Evolutionary conservation across 176 grass and related monocot genomes (phyloP).

Genomic region (Cymbopogon citratus): DNA sequence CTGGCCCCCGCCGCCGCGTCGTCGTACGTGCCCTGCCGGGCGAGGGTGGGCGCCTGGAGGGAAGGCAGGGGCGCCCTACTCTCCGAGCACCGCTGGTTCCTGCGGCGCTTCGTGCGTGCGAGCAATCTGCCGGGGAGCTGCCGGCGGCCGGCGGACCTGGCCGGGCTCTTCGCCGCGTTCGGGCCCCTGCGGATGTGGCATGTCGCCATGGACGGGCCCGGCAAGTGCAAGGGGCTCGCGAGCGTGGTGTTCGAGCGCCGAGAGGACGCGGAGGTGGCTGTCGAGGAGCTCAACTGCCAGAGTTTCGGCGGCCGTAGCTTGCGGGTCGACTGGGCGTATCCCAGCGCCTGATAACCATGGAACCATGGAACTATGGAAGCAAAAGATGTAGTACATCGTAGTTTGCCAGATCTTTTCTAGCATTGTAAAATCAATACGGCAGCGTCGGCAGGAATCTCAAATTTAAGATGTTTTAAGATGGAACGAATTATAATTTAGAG

Average conservation of each 20-base stretch:
- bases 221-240: neutral
- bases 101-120: conserved; percentile 5
- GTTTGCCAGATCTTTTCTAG: no score
- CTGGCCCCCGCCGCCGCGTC: no score
- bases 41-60: neutral
- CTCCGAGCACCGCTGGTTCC: neutral
- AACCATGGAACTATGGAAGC: no score
- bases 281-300: neutral
- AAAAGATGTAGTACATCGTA: no score
- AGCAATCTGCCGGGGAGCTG: neutral
- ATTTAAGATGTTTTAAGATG: no score
- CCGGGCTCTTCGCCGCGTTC: neutral
- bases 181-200: neutral
- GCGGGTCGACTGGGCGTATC: no score
- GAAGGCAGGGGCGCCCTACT: neutral
- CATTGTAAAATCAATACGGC: no score
- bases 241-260: neutral
- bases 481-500: no score
- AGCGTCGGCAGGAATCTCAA: no score
- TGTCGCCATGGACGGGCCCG: neutral
- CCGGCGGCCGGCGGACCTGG: neutral
- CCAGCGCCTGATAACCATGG: no score
- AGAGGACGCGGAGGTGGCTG: neutral
- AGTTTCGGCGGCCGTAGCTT: neutral
- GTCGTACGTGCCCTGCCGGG: neutral